Evolutionary conservation across 441 rosid genomes (phyloP).

Genomic region (Pelargonium cotyledonis): DNA sequence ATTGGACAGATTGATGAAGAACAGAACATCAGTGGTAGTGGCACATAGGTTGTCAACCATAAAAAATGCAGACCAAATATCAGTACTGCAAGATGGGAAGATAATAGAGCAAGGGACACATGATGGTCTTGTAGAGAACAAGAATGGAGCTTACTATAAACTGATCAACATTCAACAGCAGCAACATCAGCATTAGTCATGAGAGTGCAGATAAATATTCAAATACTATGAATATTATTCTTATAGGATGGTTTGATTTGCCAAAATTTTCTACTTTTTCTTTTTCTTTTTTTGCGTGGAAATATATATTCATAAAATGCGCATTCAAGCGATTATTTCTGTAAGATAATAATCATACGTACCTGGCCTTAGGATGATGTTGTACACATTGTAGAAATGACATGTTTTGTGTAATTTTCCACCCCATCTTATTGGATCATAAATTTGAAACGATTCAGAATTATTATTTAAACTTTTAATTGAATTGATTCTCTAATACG

Average conservation of each 20-base stretch:
- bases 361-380: no score
- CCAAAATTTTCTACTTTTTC: background rate
- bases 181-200: conserved; percentile 25
- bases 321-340: background rate
- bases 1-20: conserved; percentile 79
- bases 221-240: background rate
- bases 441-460: no score
- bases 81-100: conserved; percentile 89
- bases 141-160: conserved; percentile 72
- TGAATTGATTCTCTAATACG: no score
- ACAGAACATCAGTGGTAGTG: conserved; percentile 79
- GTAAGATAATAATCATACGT: no score
- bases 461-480: no score
- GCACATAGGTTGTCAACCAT: conserved; percentile 90
- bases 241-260: background rate
- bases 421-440: no score
- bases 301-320: background rate
- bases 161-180: conserved; percentile 67
- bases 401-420: no score
- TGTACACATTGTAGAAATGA: no score
- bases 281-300: background rate
- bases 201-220: background rate
- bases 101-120: conserved; percentile 96
- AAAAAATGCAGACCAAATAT: conserved; percentile 78
- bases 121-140: conserved; percentile 44